These are phyloP conservation scores for Aspergillus funiculosus DNA, from an alignment of 495 filamentous ascomycete genomes.

Conservation along the genomic window DNA sequence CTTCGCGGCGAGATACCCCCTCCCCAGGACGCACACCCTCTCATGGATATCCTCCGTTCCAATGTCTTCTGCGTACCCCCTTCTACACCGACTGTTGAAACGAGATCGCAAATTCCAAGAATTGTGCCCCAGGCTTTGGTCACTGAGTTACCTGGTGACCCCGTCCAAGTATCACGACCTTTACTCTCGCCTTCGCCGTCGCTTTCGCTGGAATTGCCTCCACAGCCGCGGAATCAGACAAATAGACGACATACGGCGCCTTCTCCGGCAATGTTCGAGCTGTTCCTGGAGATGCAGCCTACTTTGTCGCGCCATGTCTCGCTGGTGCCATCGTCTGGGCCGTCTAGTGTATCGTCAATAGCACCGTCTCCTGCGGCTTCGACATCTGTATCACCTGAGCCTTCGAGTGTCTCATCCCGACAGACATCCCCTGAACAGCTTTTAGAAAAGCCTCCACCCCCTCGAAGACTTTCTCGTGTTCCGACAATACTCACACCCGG, in stretches of 20 bases:
- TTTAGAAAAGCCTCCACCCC: not conserved
- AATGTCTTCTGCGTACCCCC: not conserved
- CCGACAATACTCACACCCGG: not conserved
- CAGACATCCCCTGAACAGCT: not conserved
- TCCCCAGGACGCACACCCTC: constrained; percentile 68
- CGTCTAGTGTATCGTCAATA: too few species aligned
- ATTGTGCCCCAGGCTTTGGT: not conserved
- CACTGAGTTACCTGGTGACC: too few species aligned
- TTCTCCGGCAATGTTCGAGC: too few species aligned
- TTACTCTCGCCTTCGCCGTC: too few species aligned
- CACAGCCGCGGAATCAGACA: too few species aligned
- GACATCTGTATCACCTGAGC: not conserved
- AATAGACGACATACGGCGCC: too few species aligned
- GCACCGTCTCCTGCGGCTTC: not conserved
- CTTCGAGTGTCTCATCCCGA: not conserved
- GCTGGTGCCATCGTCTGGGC: too few species aligned
- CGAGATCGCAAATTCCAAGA: not conserved
- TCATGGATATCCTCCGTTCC: constrained; percentile 44
- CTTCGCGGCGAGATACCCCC: constrained; percentile 69
- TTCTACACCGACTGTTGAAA: not conserved
- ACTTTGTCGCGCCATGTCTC: too few species aligned
- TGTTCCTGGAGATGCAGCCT: too few species aligned
- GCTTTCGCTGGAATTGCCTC: too few species aligned
- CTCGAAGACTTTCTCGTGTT: not conserved
- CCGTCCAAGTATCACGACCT: too few species aligned